Evolutionary conservation across 495 filamentous ascomycete species (phyloP), one percentile per base, ranked within the genome.

Genomic region (Tuber indicum): DNA sequence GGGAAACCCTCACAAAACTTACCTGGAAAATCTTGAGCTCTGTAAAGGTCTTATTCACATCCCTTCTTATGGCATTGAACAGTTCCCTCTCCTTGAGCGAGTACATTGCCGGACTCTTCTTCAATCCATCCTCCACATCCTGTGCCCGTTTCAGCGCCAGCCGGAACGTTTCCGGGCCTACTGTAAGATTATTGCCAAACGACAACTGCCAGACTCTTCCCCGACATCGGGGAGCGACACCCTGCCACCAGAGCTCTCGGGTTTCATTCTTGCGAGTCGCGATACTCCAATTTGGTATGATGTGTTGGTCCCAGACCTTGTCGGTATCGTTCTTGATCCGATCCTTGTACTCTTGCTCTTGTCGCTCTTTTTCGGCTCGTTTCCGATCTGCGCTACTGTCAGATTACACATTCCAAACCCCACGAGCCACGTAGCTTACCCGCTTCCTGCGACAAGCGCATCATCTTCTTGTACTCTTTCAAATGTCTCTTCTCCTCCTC

Each of bases 171-270:
- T 90, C 87, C 45, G 92, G 88, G 0, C 90, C 91, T 69, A 98
- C 87, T 9, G 89, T 90, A 32, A 98, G 90, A 78, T 95, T 92
- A 80, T 99, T 99, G 17, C 94, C 94, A 75, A 99, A 91, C 6
- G 95, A 94, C 75, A 88, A 88, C 75, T 88, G 85, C 96, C 96
- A 99, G n/a, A 95, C 93, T 17, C 85, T 78, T n/a, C 92, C 95
- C 75, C 96, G 87, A 78, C 89, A 91, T 72, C 91, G 89, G 6
- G 94, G 91, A 0, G 93, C 90, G 69, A 98, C 88, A 26, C 96
- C 96, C 49, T 91, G 89, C 96, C 96, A 98, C 94, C 95, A 99
- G 19, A 98, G 86, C 81, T 97, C 93, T 70, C 94, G 89, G 3
- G 92, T 97, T 52, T 91, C 86, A 52, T 90, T 89, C 80, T 94